Evolutionary conservation across 2,329 filamentous ascomycete genomes (phyloP), one percentile per base, ranked within the genome.

Genomic region (Fusarium duplospermum): DNA sequence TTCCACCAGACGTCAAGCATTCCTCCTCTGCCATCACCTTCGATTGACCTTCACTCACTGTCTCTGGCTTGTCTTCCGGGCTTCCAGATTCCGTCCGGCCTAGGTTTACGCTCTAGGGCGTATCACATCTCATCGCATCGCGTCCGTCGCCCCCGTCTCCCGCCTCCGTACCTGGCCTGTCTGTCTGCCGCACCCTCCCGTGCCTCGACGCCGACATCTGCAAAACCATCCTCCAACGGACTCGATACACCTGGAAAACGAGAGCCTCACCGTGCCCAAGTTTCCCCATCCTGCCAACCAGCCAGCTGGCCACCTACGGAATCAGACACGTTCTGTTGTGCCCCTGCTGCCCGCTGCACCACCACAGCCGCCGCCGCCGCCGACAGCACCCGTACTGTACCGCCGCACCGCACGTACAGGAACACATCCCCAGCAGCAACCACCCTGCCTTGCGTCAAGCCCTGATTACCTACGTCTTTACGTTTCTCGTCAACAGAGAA

Each of bases 1-100:
- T 78, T 78, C 76, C 75, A 75, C 74, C 67, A 71, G 61, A 76
- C 74, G 54, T 76, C 70, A 67, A 75, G 67, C 76, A 78, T 78
- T 78, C 76, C 74, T 78, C 75, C 67, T 74, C 76, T 74, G 29
- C 66, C 76, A 78, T 78, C 76, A 78, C 71, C 73, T 80, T 77
- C 66, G 56, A 47, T 75, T 62, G 70, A 72, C 71, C 66, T 61
- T 67, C 66, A 66, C 50, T 64, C 58, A 54, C 47, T 72, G 72
- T 70, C 62, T 71, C 67, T 74, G 70, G 72, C 62, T 74, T 73
- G 70, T 66, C 65, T 74, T 31, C 52, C 56, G 36, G 64, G 33
- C 72, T 64, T 63, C 74, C 64, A 69, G 54, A 75, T 62, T 68
- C 60, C 47, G 57, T 56, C 57, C 54, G 63, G 72, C 61, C 57